Percentiles rank a stretch among this genome's conserved stretches.
These are phyloP conservation scores for Meripilus lineatus DNA, from an alignment of 1,284 basidiomycete species.

Conservation along the genomic window DNA sequence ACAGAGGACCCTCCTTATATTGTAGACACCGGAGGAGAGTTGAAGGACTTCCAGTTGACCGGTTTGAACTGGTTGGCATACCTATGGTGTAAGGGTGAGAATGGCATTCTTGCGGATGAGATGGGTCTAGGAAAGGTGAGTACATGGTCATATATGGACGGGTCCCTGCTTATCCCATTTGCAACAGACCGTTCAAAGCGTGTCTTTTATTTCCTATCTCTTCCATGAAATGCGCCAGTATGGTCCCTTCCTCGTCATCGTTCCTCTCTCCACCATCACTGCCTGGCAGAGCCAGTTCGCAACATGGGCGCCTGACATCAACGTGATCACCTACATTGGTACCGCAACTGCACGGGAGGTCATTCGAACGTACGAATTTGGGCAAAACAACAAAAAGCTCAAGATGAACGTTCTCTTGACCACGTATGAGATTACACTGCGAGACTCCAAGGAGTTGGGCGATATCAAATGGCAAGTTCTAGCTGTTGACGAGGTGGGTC, in stretches of 20 bases:
- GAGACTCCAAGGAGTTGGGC: conserved; percentile 85
- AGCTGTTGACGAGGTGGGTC: conserved; percentile 86
- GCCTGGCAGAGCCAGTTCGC: conserved; percentile 98
- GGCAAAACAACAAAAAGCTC: conserved; percentile 75
- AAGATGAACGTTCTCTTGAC: conserved; percentile 98
- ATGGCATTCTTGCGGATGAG: conserved; percentile 98
- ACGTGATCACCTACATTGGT: conserved; percentile 96
- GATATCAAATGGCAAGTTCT: conserved; percentile 98
- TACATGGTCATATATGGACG: conserved; percentile 2
- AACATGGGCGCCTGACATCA: conserved; percentile 94
- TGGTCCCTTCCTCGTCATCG: conserved; percentile 97
- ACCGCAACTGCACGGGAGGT: conserved; percentile 85
- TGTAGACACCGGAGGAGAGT: conserved; percentile 66
- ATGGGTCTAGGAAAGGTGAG: conserved; percentile 97
- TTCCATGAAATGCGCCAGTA: conserved; percentile 93
- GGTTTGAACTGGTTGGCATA: conserved; percentile 99
- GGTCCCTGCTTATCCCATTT: not conserved
- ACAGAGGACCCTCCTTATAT: conserved; percentile 91
- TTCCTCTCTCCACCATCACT: conserved; percentile 95
- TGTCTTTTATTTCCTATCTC: conserved; percentile 92
- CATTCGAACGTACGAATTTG: conserved; percentile 91
- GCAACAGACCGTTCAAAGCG: conserved; percentile 87
- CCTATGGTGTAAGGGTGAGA: conserved; percentile 91
- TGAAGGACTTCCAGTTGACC: conserved; percentile 98
- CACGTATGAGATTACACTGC: conserved; percentile 94